Conservation (phyloP, 352 stramenopile genomes). For the Pythium monospermum region DNA sequence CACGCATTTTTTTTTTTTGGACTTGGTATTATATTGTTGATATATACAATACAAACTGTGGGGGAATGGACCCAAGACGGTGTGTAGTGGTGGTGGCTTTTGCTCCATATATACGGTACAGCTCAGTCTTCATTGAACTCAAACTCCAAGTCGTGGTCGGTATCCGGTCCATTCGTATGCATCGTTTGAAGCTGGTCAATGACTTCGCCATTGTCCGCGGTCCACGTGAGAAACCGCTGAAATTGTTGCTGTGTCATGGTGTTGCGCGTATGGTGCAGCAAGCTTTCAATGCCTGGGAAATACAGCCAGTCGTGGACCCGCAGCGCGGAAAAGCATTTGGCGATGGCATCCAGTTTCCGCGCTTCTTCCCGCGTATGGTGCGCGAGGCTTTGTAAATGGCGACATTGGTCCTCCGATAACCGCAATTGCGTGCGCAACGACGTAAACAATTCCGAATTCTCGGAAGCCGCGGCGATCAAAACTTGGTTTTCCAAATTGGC, state of each 20-base stretch:
- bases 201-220: constrained; percentile 58
- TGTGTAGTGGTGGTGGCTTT: not conserved
- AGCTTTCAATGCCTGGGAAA: constrained; percentile 73
- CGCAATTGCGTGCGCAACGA: constrained; percentile 49
- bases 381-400: constrained; percentile 41
- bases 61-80: too few relatives aligned
- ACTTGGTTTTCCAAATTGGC: constrained; percentile 83
- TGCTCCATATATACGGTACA: too few relatives aligned
- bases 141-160: constrained; percentile 63
- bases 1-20: too few relatives aligned
- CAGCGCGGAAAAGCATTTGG: constrained; percentile 83
- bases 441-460: constrained; percentile 56
- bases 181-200: constrained; percentile 70
- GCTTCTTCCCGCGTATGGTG: constrained; percentile 54
- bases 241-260: constrained; percentile 82
- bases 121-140: constrained; percentile 75
- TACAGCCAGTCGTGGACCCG: constrained; percentile 84
- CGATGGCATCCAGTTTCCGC: constrained; percentile 71
- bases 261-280: constrained; percentile 71
- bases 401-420: constrained; percentile 69
- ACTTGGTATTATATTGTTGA: too few relatives aligned
- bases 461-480: constrained; percentile 51
- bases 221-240: constrained; percentile 79
- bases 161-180: constrained; percentile 6
- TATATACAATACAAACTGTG: not conserved